These are phyloP conservation scores for Heteromeles arbutifolia DNA, from an alignment of 306 rosid species.

Conservation along the genomic window DNA sequence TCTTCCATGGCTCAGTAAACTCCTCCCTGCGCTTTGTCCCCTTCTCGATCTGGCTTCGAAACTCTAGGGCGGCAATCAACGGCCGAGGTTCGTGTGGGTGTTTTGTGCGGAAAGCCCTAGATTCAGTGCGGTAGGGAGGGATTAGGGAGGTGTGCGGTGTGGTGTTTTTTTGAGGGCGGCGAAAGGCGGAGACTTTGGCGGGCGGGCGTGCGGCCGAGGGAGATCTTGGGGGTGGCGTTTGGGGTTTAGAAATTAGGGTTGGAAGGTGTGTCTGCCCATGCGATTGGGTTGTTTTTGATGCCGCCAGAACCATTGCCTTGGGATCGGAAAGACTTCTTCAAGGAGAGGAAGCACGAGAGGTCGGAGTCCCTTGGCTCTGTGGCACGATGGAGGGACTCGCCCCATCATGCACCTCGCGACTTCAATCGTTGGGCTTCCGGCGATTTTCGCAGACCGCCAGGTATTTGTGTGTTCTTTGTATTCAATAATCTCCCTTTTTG, in stretches of 20 bases:
- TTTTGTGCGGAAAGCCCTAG: constrained; percentile 11
- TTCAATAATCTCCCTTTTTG: background rate
- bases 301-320: constrained; percentile 98
- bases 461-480: constrained; percentile 18
- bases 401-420: constrained; percentile 68
- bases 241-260: background rate
- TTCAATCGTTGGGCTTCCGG: constrained; percentile 74
- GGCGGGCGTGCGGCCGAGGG: background rate
- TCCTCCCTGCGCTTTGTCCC: constrained; percentile 1
- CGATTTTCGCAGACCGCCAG: constrained; percentile 74
- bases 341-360: constrained; percentile 98
- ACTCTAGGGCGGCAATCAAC: constrained; percentile 10
- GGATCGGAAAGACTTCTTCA: constrained; percentile 96
- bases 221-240: background rate
- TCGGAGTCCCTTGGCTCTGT: constrained; percentile 74
- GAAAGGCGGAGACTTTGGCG: constrained; percentile 1
- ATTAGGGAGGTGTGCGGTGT: background rate
- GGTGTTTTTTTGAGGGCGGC: background rate
- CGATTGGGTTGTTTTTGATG: constrained; percentile 79
- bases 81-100: background rate
- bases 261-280: constrained; percentile 57
- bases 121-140: constrained; percentile 1
- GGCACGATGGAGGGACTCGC: constrained; percentile 88
- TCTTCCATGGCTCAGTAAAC: constrained; percentile 4
- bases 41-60: constrained; percentile 34